Evolutionary conservation across 169 alveolate species (phyloP).

Genomic region (Plasmodium gallinaceum): DNA sequence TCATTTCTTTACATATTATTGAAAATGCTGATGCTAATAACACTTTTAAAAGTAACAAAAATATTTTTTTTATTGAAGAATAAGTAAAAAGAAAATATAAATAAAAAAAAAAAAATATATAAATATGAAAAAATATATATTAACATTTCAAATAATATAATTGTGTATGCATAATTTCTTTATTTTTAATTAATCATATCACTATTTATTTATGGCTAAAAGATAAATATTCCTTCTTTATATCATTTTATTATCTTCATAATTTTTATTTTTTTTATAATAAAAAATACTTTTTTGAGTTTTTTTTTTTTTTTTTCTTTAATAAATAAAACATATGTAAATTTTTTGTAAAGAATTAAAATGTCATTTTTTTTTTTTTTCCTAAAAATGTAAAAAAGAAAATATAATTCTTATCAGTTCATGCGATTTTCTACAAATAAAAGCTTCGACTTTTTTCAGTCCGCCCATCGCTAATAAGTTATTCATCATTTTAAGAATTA

Average conservation of each 20-base stretch:
- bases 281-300: too few relatives aligned
- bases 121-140: too few relatives aligned
- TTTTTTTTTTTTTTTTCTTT: too few relatives aligned
- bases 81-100: too few relatives aligned
- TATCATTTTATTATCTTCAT: too few relatives aligned
- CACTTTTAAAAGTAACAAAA: constrained; percentile 17
- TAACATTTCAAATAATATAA: too few relatives aligned
- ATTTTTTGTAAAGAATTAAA: neutral
- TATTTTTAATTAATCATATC: too few relatives aligned
- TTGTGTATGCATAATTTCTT: too few relatives aligned
- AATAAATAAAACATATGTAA: neutral
- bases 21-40: constrained; percentile 66
- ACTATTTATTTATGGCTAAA: too few relatives aligned
- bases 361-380: neutral
- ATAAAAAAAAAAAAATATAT: too few relatives aligned
- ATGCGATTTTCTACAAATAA: constrained; percentile 74
- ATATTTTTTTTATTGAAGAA: neutral
- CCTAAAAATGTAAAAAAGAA: neutral
- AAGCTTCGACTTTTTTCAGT: constrained; percentile 65
- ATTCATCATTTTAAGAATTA: constrained; percentile 76
- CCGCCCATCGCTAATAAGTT: constrained; percentile 78
- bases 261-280: too few relatives aligned
- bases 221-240: too few relatives aligned
- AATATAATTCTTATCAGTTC: constrained; percentile 71
- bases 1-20: constrained; percentile 53